Evolutionary conservation across 2,329 filamentous ascomycete genomes (phyloP).

Genomic region (Graphilbum ipis-grandicollis): DNA sequence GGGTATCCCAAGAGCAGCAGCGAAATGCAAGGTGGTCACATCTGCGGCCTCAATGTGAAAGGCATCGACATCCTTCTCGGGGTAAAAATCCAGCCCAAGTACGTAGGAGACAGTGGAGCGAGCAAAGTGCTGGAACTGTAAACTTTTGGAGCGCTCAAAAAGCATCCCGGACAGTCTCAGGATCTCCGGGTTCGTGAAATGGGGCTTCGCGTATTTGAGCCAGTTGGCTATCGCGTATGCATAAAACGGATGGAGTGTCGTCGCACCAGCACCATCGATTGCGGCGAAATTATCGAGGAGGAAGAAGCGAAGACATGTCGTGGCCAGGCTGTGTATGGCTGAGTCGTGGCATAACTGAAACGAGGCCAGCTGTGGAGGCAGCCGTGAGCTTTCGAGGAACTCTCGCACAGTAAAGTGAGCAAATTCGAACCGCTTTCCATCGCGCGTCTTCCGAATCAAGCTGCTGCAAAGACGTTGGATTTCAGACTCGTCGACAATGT

Average conservation of each 20-base stretch:
- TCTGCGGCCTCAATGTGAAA: background rate
- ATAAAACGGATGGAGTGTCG: background rate
- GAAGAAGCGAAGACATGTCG: background rate
- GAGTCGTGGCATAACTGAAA: background rate
- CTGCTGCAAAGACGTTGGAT: background rate
- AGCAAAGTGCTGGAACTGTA: background rate
- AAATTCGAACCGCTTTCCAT: background rate
- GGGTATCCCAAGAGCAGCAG: background rate
- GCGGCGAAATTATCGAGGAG: background rate
- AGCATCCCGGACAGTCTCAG: background rate
- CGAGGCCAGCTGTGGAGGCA: background rate
- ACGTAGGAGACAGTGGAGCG: background rate
- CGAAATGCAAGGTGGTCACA: background rate
- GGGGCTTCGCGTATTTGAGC: no score
- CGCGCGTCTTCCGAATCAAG: background rate
- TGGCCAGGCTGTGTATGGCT: background rate
- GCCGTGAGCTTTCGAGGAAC: background rate
- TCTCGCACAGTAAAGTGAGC: conserved; percentile 1
- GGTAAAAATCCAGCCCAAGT: background rate
- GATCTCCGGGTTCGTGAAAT: background rate
- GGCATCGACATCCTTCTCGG: background rate
- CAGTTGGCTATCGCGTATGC: background rate
- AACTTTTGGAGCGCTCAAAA: background rate
- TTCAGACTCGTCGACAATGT: background rate
- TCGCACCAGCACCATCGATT: background rate